Evolutionary conservation across 441 rosid genomes (phyloP).

Genomic region (Adansonia rubrostipa): DNA sequence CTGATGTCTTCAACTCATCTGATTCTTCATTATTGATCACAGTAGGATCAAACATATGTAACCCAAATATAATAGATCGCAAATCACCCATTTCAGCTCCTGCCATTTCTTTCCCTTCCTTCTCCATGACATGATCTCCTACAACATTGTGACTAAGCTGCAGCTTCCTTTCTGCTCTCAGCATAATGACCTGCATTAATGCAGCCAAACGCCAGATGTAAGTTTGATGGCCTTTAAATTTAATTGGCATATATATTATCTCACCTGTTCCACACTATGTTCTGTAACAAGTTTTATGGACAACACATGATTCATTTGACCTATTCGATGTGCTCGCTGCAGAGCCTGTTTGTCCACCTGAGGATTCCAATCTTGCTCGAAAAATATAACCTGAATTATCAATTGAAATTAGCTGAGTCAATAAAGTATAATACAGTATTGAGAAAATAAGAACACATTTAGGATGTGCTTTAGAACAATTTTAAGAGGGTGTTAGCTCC

Average conservation of each 20-base stretch:
- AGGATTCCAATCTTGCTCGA: constrained; percentile 98
- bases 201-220: background rate
- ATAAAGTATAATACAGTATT: background rate
- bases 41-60: constrained; percentile 69
- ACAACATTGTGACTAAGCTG: constrained; percentile 80
- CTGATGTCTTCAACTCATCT: constrained; percentile 51
- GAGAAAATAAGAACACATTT: constrained; percentile 1
- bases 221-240: constrained; percentile 2
- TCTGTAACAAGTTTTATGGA: constrained; percentile 80
- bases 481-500: background rate
- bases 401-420: constrained; percentile 29
- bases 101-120: constrained; percentile 54
- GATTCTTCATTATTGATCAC: constrained; percentile 48
- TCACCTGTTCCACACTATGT: constrained; percentile 77
- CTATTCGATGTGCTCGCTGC: constrained; percentile 93
- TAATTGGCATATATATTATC: constrained; percentile 20
- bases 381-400: constrained; percentile 73
- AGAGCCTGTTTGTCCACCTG: constrained; percentile 90
- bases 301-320: constrained; percentile 82
- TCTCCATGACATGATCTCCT: constrained; percentile 52
- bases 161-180: constrained; percentile 81
- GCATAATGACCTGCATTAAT: constrained; percentile 68
- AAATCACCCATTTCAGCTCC: constrained; percentile 58
- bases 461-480: constrained; percentile 18
- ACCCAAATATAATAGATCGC: constrained; percentile 71